These are phyloP conservation scores for Dryadomyces quercus-mongolicae DNA, from an alignment of 2,329 filamentous ascomycete species.

Conservation along the genomic window DNA sequence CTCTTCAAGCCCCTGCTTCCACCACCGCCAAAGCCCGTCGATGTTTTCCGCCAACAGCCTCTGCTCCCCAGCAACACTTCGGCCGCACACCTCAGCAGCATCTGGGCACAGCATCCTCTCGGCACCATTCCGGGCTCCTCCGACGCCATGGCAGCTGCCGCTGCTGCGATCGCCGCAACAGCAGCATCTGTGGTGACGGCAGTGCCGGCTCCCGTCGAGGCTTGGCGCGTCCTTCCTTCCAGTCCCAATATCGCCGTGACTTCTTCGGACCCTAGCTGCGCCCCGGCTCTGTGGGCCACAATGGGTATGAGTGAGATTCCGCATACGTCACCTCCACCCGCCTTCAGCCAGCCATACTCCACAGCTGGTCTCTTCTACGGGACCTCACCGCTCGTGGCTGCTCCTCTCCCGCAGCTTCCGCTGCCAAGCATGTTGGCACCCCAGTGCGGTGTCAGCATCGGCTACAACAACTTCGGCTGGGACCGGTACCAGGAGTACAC, in stretches of 20 bases:
- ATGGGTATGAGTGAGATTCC: constrained; percentile 65
- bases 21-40: constrained; percentile 75
- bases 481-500: constrained; percentile 76
- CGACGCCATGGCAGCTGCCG: constrained; percentile 5
- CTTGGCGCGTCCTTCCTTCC: constrained; percentile 85
- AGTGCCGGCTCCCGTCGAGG: constrained; percentile 60
- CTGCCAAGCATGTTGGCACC: constrained; percentile 78
- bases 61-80: constrained; percentile 70
- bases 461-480: constrained; percentile 74
- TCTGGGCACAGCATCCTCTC: constrained; percentile 58
- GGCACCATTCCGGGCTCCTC: constrained; percentile 35
- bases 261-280: constrained; percentile 34
- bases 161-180: constrained; percentile 10
- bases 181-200: constrained; percentile 4
- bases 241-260: constrained; percentile 63
- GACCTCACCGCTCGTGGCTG: constrained; percentile 60
- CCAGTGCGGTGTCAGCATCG: constrained; percentile 62
- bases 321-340: constrained; percentile 65
- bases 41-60: constrained; percentile 76
- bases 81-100: constrained; percentile 46
- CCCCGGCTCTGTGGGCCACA: constrained; percentile 62
- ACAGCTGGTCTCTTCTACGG: constrained; percentile 62
- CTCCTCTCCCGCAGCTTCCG: constrained; percentile 64
- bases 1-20: constrained; percentile 82
- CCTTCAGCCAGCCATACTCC: constrained; percentile 67